Base-by-base conservation (phyloP, 2,329 filamentous ascomycete genomes). In the Pestalotiopsis sp. region DNA sequence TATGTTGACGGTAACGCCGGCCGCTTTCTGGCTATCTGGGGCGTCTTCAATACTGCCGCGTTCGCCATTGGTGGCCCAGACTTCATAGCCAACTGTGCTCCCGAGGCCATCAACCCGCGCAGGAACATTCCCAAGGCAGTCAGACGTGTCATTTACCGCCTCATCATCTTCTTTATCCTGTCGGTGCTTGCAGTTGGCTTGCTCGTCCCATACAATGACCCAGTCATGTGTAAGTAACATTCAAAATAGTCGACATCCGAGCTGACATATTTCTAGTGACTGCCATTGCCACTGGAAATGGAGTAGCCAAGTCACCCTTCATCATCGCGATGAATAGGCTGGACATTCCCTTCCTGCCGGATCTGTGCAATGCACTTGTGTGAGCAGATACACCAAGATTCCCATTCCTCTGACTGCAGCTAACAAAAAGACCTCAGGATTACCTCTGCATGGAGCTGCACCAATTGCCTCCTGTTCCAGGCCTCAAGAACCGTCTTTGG, bases 131-230 rank as follows among this genome's bases (percentile, higher is more conserved):
- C 91, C 39, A 85, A 85, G 61, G 92, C 92, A 1, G 93, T 88
- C 81, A 93, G 92, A 74, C 90, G 89, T 0, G 90, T 93, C 6
- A 93, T 93, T 80, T 92, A 90, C 77, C 88, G 92, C 59, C 85
- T 94, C 64, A 90, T 88, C 2, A 80, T 89, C 17, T 93, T 94
- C 80, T 93, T 93, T 79, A 85, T 93, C 27, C 84, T 92, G 2
- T 91, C 91, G 4, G 88, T 90, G 2, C 82, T 94, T 1, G 86
- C 85, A 36, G 87, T 92, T 27, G 90, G 90, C 20, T 90, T 93
- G 62, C 79, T 92, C 61, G 84, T 93, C 63, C 84, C 91, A 3
- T 90, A 89, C 76, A 87, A 92, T 69, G 89, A 93, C 73, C 73
- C 81, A 0, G 45, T 52, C 45, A 52, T 52, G 45, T 23, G 45